phyloP scores from a whole-genome alignment of 305 asterid species.

The Petunia hybrid region DNA sequence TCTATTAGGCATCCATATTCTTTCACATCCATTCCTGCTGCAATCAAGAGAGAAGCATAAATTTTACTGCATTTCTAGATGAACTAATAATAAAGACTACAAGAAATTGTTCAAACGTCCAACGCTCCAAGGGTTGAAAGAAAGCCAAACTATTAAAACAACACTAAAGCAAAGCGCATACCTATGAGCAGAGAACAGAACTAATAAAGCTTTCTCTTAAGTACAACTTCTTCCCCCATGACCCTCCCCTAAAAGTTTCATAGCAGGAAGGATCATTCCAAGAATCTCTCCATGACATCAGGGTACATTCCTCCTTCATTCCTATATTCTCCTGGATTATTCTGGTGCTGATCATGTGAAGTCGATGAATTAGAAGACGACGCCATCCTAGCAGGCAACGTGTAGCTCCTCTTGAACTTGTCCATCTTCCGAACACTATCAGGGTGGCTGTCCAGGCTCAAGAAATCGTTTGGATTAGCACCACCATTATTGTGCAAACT shows the following conservation, averaged over 20 bases:
- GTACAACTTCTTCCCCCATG: slow-evolving; percentile 44
- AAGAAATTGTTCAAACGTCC: slow-evolving; percentile 33
- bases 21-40: not conserved
- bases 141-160: slow-evolving; percentile 31
- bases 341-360: slow-evolving; percentile 67
- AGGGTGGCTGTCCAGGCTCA: slow-evolving; percentile 79
- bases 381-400: slow-evolving; percentile 81
- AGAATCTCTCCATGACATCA: slow-evolving; percentile 86
- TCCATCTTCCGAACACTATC: slow-evolving; percentile 54
- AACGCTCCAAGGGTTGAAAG: slow-evolving; percentile 25
- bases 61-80: slow-evolving; percentile 26
- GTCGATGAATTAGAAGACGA: slow-evolving; percentile 73
- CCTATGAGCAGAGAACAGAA: slow-evolving; percentile 38
- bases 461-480: slow-evolving; percentile 62
- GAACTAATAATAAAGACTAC: not conserved
- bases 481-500: slow-evolving; percentile 49
- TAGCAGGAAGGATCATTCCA: slow-evolving; percentile 55
- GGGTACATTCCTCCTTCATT: slow-evolving; percentile 75
- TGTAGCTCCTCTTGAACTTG: slow-evolving; percentile 83
- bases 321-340: slow-evolving; percentile 71
- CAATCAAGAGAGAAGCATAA: slow-evolving; percentile 6
- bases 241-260: slow-evolving; percentile 26
- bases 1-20: not conserved
- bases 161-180: slow-evolving; percentile 42
- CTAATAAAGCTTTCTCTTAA: slow-evolving; percentile 40